phyloP scores from a whole-genome alignment of 306 rosid genomes.

The Carpinus fangiana region DNA sequence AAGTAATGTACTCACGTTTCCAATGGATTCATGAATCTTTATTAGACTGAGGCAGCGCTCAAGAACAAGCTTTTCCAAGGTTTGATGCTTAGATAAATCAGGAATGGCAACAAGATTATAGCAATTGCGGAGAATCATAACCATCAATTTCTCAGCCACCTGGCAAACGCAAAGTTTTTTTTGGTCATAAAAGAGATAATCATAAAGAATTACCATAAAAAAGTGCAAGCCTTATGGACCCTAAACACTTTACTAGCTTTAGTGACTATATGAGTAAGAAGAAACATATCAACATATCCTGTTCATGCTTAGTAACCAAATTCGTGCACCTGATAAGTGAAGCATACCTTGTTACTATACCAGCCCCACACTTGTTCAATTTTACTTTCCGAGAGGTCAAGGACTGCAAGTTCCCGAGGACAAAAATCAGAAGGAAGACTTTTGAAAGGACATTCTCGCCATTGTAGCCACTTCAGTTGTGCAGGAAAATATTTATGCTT shows the following conservation, averaged over 20 bases:
- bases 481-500: conserved; percentile 40
- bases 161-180: conserved; percentile 23
- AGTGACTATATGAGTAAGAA: not conserved
- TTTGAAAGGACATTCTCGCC: conserved; percentile 59
- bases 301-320: conserved; percentile 1
- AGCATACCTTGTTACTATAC: conserved; percentile 27
- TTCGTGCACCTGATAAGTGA: conserved; percentile 1
- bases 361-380: conserved; percentile 40
- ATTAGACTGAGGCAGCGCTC: conserved; percentile 41
- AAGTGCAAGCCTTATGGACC: not conserved
- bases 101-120: conserved; percentile 39
- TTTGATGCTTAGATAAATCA: conserved; percentile 48
- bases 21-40: conserved; percentile 51
- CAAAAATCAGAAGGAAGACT: conserved; percentile 40
- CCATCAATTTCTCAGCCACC: conserved; percentile 51
- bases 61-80: conserved; percentile 50
- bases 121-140: conserved; percentile 50
- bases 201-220: not conserved
- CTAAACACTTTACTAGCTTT: not conserved
- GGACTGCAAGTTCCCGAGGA: conserved; percentile 53
- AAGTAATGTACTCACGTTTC: conserved; percentile 39
- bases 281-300: not conserved
- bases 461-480: conserved; percentile 65
- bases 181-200: not conserved
- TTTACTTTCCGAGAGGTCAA: conserved; percentile 57